Evolutionary conservation across 495 filamentous ascomycete genomes (phyloP), one percentile per base, ranked within the genome.

Genomic region (Hypoxylon perforatum): DNA sequence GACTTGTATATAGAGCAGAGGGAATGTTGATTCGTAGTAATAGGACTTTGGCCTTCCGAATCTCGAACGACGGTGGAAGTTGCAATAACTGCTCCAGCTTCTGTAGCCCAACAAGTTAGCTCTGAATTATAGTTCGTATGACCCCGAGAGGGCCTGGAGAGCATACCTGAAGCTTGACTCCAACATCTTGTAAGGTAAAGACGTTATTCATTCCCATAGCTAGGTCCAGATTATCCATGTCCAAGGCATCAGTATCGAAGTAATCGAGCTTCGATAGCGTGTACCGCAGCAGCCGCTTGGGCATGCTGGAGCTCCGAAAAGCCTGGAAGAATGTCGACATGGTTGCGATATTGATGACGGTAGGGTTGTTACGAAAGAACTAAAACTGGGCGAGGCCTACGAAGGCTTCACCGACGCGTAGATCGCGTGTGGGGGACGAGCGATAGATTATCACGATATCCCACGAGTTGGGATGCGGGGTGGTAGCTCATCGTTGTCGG

Each of bases 231-330:
- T 91, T 90, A 47, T 94, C 91, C 23, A 90, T 81, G 65, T 96
- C 91, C 38, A 96, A 71, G 2, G 89, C 87, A 69, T 94, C 87
- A 23, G 89, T 89, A 69, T 97, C 94, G 22, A 97, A 83, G 22
- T 96, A 76, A 53, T 94, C 92, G 39, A 94, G 77, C 56, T 90
- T 87, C 4, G 90, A 90, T 23, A 97, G 78, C 21, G 87, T 91
- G 76, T 93, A 96, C 63, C 90, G 88, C 46, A 97, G 82, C 57
- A 95, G 80, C 69, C 88, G 86, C 81, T 94, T 94, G 77, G 92
- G 90, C 77, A 95, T 87, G 67, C 86, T 90, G 36, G 90, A 84
- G 58, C 63, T 76, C 63, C 76, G 65, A 48, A 84, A 92, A 45
- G 90, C 87, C 72, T 90, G 77, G 73, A 95, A 90, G 71, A 83